Evolutionary conservation across 768 basidiomycete genomes (phyloP), one percentile per base, ranked within the genome.

Genomic region (Crucibulum laeve): DNA sequence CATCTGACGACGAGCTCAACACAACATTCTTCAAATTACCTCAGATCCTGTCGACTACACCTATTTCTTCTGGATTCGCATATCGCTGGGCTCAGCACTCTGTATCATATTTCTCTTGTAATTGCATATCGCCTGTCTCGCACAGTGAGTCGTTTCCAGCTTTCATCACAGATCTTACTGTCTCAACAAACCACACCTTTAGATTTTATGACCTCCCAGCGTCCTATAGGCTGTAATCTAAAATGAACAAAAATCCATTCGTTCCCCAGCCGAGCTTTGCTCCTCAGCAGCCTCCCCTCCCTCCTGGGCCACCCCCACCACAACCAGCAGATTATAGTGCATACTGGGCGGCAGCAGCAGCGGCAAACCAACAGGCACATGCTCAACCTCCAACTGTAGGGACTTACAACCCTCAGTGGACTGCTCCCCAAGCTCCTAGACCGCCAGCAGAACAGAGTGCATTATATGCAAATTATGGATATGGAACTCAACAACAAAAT

Each of bases 401-500:
- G 45, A 67, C 74, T 33, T 87, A 82, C 52, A 77, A 72, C 47
- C 74, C 82, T 10, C 84, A 87, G 60, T 86, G 83, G 84, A 70
- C 68, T 40, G 60, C 78, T 11, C 72, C 80, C 3, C 84, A 81
- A 57, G 74, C 80, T 25, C 74, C 81, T 34, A 70, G 83, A 38
- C 84, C 85, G 24, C 71, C 87, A 24, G 71, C 85, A 11, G 87
- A 91, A 52, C 89, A 91, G 57, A 87, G 83, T 57, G 83, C 87
- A 19, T 65, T 93, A 17, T 94, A 93, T 57, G 89, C 90, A 1
- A 92, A 92, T 58, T 94, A 94, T 57, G 91, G 91, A 24, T 94
- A 95, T 59, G 88, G 89, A 2, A 75, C 79, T 38, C 83, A 86
- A 54, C 70, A 64, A 54, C 70, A 64, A 48, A 58, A 69, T 47